phyloP scores from a whole-genome alignment of 2,329 filamentous ascomycete species.

The Pezizomycotina sp. region DNA sequence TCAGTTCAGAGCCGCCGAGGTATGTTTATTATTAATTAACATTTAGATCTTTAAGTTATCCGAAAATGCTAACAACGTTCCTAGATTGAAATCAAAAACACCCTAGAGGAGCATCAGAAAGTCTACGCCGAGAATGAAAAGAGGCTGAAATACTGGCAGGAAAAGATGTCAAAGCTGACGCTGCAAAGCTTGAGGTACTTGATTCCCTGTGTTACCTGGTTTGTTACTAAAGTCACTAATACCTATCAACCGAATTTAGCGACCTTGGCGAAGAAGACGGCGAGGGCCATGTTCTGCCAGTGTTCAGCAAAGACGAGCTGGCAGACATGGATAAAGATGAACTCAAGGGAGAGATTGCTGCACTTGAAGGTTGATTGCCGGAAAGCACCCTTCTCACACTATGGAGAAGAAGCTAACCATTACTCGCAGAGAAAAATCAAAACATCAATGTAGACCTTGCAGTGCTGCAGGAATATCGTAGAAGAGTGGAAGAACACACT shows the following conservation, averaged over 20 bases:
- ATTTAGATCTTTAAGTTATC: neutral
- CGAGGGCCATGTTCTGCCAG: slow-evolving; percentile 40
- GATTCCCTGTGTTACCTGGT: no score
- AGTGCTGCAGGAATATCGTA: slow-evolving; percentile 76
- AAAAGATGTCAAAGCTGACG: slow-evolving; percentile 69
- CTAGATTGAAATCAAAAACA: slow-evolving; percentile 88
- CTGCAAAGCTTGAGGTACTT: slow-evolving; percentile 63
- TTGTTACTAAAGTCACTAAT: slow-evolving; percentile 1
- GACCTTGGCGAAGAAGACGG: slow-evolving; percentile 15
- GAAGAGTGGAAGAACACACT: slow-evolving; percentile 67
- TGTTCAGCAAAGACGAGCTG: slow-evolving; percentile 57
- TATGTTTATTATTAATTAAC: neutral
- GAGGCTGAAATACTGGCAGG: slow-evolving; percentile 67
- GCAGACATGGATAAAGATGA: slow-evolving; percentile 47
- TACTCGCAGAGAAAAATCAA: slow-evolving; percentile 58
- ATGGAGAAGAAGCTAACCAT: slow-evolving; percentile 29
- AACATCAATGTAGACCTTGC: slow-evolving; percentile 76
- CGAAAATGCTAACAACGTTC: neutral
- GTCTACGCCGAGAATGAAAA: slow-evolving; percentile 71
- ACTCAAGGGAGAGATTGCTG: slow-evolving; percentile 46
- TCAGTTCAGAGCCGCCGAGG: slow-evolving; percentile 64
- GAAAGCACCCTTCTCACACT: neutral
- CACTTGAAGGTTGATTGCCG: slow-evolving; percentile 32
- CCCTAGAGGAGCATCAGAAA: slow-evolving; percentile 92
- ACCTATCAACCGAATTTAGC: neutral